Base-by-base conservation (phyloP, 2,329 filamentous ascomycete genomes). In the Trichoderma atroviride region DNA sequence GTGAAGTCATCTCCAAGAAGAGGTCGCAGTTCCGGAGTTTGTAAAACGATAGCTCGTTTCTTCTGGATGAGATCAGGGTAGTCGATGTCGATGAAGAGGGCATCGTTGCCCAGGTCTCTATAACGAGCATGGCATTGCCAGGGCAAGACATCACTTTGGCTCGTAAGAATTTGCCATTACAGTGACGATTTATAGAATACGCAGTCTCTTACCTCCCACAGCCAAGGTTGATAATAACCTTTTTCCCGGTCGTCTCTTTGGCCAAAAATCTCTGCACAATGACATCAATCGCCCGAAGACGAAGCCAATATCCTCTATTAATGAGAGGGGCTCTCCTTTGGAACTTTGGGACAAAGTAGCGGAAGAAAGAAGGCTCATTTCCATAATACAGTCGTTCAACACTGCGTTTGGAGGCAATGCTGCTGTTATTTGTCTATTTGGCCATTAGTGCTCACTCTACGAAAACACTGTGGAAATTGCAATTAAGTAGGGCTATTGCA, bases 401-500 rank as follows among this genome's bases (percentile, higher is more conserved):
- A 75, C 93, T 96, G 73, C 94, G 85, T 78, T 97, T 97, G 16
- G 94, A 97, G 19, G 94, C 91, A 74, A 97, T 97, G 76, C 92
- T 96, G 80, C 92, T 95, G 77, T 90, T 94, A 78, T 97, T 97
- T 69, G 94, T 97, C 88, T 92, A 70, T 59, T 43, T 40, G 24
- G 19, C 7, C 19, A 33, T 60, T 10, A 69, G 55, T 56, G 37
- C 22, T 27, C 29, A 19, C 33, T 22, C 47, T 40, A 59, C 24
- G 37, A 52, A 47, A 14, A 40, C 24, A 11, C 11, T 7, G 52
- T 14, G 35, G 24, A 29, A 31, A 19, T 60, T n/a, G 29, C 19
- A 33, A 33, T 10, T 40, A 47, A 24, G 19, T 31, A 22, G 29
- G 16, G 19, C 31, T 4, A 56, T n/a, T 65, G 35, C 52, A 47